These are phyloP conservation scores for Trichoderma sp. DNA, from an alignment of 2,329 filamentous ascomycete species.

Conservation along the genomic window DNA sequence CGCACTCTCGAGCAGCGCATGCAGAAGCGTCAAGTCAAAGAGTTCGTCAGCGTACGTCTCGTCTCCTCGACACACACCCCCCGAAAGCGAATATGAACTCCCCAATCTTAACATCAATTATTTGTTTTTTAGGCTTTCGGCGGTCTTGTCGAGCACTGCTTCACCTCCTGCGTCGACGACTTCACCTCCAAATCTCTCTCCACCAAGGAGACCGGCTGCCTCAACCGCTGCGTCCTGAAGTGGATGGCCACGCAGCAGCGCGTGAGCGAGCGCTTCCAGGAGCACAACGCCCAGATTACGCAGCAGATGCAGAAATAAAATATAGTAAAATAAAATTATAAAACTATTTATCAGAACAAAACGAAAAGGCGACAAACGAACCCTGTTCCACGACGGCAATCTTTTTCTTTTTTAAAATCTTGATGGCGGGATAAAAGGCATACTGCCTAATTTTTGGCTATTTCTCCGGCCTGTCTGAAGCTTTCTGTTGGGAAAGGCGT, in stretches of 20 bases:
- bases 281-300: conserved; percentile 65
- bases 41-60: conserved; percentile 91
- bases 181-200: conserved; percentile 97
- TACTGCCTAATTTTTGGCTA: not conserved
- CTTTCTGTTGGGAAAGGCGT: not conserved
- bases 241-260: conserved; percentile 90
- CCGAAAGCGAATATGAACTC: not conserved
- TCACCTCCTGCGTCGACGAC: conserved; percentile 95
- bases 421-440: not conserved
- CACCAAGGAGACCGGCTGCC: conserved; percentile 85
- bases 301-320: conserved; percentile 54
- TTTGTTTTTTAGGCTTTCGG: conserved; percentile 41
- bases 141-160: conserved; percentile 76
- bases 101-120: not conserved
- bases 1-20: conserved; percentile 92
- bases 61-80: conserved; percentile 17
- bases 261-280: conserved; percentile 85
- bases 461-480: not conserved
- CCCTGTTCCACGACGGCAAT: not conserved
- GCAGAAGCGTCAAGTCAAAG: conserved; percentile 98
- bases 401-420: not conserved
- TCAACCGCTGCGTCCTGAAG: conserved; percentile 95
- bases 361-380: not conserved
- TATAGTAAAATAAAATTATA: not conserved
- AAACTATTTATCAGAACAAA: not conserved